Evolutionary conservation across 2,329 filamentous ascomycete species (phyloP).

Genomic region (Botrytis aclada): DNA sequence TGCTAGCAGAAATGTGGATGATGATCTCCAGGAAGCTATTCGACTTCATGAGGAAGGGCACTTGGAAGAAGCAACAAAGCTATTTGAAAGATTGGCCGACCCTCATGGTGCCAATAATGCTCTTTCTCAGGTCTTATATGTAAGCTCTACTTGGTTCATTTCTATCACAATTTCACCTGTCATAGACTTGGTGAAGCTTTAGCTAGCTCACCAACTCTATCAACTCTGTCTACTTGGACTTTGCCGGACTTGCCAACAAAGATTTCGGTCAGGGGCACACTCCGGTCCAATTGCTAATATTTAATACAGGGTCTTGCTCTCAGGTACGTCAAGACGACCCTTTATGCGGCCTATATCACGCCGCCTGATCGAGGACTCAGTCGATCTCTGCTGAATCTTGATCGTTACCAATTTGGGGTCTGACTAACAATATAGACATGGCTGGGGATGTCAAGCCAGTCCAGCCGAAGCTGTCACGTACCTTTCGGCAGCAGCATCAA

Average conservation of each 20-base stretch:
- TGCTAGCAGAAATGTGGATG: slow-evolving; percentile 54
- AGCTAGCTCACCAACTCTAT: slow-evolving; percentile 2
- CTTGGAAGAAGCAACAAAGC: slow-evolving; percentile 71
- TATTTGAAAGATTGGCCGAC: slow-evolving; percentile 83
- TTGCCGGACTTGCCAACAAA: slow-evolving; percentile 12
- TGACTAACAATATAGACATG: slow-evolving; percentile 59
- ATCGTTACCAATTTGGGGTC: slow-evolving; percentile 5
- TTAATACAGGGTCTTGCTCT: slow-evolving; percentile 66
- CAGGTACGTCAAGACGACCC: slow-evolving; percentile 53
- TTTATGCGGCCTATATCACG: slow-evolving; percentile 22
- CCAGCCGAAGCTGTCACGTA: slow-evolving; percentile 73
- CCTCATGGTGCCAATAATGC: slow-evolving; percentile 85
- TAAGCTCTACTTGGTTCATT: slow-evolving; percentile 3
- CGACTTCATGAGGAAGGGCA: slow-evolving; percentile 83
- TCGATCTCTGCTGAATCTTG: neutral
- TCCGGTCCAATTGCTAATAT: slow-evolving; percentile 14
- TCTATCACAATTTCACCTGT: neutral
- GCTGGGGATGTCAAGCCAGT: slow-evolving; percentile 82
- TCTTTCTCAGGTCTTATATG: slow-evolving; percentile 88
- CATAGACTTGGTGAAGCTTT: slow-evolving; percentile 1
- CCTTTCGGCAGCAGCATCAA: slow-evolving; percentile 83
- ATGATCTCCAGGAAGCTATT: slow-evolving; percentile 93
- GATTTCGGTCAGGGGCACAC: slow-evolving; percentile 4
- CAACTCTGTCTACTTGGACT: neutral
- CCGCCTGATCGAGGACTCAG: slow-evolving; percentile 9